Evolutionary conservation across 805 yeast genomes (phyloP), one percentile per base, ranked within the genome.

Genomic region (Yarrowia sp.): DNA sequence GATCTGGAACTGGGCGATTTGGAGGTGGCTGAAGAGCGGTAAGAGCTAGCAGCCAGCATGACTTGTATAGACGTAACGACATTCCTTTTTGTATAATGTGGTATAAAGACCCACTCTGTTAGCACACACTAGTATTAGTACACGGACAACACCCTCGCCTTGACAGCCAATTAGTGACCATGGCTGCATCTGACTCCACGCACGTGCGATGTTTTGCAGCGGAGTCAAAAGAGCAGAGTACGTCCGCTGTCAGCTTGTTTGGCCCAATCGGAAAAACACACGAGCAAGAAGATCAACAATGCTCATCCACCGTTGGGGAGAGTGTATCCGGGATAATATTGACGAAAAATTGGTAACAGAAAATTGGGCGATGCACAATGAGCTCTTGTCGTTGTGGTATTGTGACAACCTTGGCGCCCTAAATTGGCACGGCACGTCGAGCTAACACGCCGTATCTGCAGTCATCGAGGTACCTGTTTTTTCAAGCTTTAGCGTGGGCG

Each of bases 1-100:
- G 60, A 53, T 39, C 60, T 53, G 13, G 60, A 53, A 45, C 14
- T 53, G 36, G 60, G 60, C 4, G 60, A 38, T 6, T 8, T 51
- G 14, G 60, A 41, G 13, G 44, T 10, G 5, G 31, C 18, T 1
- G 42, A 50, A 4, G 60, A 51, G 18, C 33, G 60, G n/a, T 22
- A 11, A 36, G 13, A 36, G n/a, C 13, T 35, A 48, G 55, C 5
- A 8, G 10, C 14, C 28, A 18, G 15, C 53, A 33, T 11, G n/a
- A 22, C 35, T 31, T 31, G 18, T 32, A 22, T 22, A 22, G 28
- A 22, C n/a, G n/a, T 22, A 22, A 22, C 5, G 28, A 22, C 28
- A 22, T 22, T 22, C 28, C 3, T 22, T 22, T 22, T 22, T 22
- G 28, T 22, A 22, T n/a, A n/a, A n/a, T n/a, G 28, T 22, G 3